Percentiles rank a stretch among this genome's conserved stretches.
Conservation (phyloP, 805 yeast genomes). For the Tetrapisispora phaffii region DNA sequence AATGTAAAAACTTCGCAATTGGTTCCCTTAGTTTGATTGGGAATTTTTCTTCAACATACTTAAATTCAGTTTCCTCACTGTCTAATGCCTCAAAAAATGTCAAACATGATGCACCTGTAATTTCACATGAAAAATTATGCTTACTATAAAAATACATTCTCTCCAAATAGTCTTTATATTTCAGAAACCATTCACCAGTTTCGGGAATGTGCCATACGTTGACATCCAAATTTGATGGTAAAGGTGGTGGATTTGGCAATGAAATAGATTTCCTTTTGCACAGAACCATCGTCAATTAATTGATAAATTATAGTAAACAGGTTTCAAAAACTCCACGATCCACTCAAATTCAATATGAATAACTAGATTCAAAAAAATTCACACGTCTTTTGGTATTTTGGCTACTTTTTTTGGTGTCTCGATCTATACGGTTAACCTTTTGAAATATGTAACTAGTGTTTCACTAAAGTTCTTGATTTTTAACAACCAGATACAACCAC, state of each 20-base stretch:
- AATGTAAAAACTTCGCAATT: slow-evolving; percentile 74
- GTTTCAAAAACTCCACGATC: background rate
- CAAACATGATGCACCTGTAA: slow-evolving; percentile 85
- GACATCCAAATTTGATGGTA: slow-evolving; percentile 46
- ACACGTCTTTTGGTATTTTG: too few relatives aligned
- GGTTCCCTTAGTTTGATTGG: slow-evolving; percentile 92
- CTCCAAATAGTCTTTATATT: slow-evolving; percentile 64
- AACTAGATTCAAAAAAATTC: too few relatives aligned
- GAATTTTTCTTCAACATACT: slow-evolving; percentile 64
- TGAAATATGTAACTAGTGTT: too few relatives aligned
- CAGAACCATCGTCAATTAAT: slow-evolving; percentile 43
- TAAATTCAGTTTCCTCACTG: slow-evolving; percentile 56
- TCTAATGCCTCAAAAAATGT: slow-evolving; percentile 83
- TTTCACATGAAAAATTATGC: slow-evolving; percentile 86
- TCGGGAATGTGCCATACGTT: slow-evolving; percentile 75
- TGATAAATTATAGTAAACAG: background rate
- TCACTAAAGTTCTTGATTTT: too few relatives aligned
- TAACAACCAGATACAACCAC: too few relatives aligned
- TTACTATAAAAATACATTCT: slow-evolving; percentile 64
- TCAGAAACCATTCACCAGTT: slow-evolving; percentile 80
- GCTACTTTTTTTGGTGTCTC: too few relatives aligned
- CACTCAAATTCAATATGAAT: background rate
- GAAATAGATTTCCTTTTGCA: slow-evolving; percentile 66
- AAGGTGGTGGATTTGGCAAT: slow-evolving; percentile 44
- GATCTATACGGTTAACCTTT: too few relatives aligned